Conservation (phyloP, 2,329 filamentous ascomycete genomes). For the Botrytis porri region DNA sequence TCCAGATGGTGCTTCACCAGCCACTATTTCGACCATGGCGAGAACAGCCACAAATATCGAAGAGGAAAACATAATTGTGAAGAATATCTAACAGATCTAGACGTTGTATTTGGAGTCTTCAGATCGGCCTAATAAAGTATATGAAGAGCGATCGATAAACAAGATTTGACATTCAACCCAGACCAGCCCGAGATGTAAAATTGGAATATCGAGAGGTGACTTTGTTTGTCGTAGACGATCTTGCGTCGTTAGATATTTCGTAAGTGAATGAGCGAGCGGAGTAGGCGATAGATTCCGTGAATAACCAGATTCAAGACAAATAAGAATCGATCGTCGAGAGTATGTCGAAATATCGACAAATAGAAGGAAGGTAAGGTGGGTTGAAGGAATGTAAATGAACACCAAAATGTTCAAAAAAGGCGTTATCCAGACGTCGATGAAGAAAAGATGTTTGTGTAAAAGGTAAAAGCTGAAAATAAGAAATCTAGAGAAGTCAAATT, state of each 20-base stretch:
- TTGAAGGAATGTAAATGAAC: conserved; percentile 17
- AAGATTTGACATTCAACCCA: not conserved
- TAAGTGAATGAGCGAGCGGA: not conserved
- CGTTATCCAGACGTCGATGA: conserved; percentile 11
- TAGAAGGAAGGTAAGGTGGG: not conserved
- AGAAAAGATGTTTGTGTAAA: not conserved
- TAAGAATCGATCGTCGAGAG: not conserved
- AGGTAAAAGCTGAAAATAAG: not conserved
- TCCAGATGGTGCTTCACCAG: conserved; percentile 20
- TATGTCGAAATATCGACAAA: not conserved
- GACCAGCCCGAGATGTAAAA: conserved; percentile 9
- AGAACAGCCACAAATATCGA: conserved; percentile 26
- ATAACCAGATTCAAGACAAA: conserved; percentile 21
- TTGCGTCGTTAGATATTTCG: conserved; percentile 12
- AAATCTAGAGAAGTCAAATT: not conserved
- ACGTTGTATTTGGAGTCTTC: not conserved
- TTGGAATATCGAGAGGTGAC: not conserved
- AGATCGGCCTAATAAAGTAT: not conserved
- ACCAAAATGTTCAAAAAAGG: not conserved
- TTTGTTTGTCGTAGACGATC: conserved; percentile 5
- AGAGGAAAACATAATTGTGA: conserved; percentile 28
- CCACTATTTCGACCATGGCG: conserved; percentile 28
- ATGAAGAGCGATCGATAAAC: not conserved
- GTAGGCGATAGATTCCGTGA: conserved; percentile 13
- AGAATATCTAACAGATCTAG: not conserved